Base-by-base conservation (phyloP, 768 basidiomycete genomes). In the Trametes maxima region DNA sequence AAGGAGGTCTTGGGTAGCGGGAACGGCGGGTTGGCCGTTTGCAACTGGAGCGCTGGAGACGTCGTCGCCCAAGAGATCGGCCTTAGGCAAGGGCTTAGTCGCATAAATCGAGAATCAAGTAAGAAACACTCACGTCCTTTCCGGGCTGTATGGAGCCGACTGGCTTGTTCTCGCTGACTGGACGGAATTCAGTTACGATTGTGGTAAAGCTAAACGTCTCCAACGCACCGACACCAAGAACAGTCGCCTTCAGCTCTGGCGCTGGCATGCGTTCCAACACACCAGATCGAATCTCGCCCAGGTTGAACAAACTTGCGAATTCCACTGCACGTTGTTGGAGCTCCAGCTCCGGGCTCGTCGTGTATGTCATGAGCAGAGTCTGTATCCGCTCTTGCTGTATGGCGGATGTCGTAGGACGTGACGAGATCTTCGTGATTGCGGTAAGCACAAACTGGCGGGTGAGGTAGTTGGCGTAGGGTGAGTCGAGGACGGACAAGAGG, bases 181-280 rank as follows among this genome's bases (percentile, higher is more conserved):
- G 10, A 52, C 10, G 45, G 60, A 13, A 5, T 65, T 57, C 17
- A 73, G 46, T n/a, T 22, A 35, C n/a, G 22, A 24, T 1, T 11
- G 8, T 19, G 36, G 3, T 6, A 19, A 44, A 35, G 37, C n/a
- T 37, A 44, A 14, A 8, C 5, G 53, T 43, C 21, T 57, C 14
- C 16, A 14, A 77, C 85, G 65, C 66, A 95, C 94, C 92, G 61
- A 90, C 83, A 47, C 94, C 97, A 82, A 96, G 90, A 2, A 98
- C 92, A 2, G 96, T 98, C n/a, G 91, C 89, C 77, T 95, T 97
- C 65, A 98, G 77, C 73, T 99, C 97, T 1, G 97, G 97, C 5
- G 94, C 91, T n/a, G 97, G 97, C 97, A 99, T 99, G 57, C 94
- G 85, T 77, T 99, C 97, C 61, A 98, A 74, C 1, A 99, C 94